Conservation (phyloP, 768 basidiomycete genomes). For the Strobilomyces confusus region DNA sequence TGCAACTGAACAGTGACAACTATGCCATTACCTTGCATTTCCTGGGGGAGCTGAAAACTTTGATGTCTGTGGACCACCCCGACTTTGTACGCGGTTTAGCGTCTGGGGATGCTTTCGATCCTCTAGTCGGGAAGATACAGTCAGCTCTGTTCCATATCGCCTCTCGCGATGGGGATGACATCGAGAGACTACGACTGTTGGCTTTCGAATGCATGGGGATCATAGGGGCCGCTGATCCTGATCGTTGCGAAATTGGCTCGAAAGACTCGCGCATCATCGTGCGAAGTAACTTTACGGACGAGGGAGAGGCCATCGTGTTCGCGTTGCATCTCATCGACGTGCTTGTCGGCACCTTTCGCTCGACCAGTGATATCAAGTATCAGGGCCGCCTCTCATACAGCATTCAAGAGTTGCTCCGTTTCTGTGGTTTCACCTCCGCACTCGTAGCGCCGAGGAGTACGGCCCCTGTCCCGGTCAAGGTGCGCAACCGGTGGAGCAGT, state of each 20-base stretch:
- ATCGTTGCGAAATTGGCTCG: conserved; percentile 70
- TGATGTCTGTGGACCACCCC: conserved; percentile 50
- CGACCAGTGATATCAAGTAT: conserved; percentile 91
- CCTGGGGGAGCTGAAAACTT: conserved; percentile 66
- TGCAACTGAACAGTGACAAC: conserved; percentile 78
- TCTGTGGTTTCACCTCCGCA: conserved; percentile 82
- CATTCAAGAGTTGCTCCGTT: conserved; percentile 85
- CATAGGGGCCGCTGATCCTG: conserved; percentile 92
- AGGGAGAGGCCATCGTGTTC: conserved; percentile 71
- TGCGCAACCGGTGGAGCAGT: conserved; percentile 71
- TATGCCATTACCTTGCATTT: conserved; percentile 70
- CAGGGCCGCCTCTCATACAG: conserved; percentile 86
- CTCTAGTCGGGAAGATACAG: conserved; percentile 64
- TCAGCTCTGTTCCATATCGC: conserved; percentile 64
- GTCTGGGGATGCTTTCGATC: conserved; percentile 85
- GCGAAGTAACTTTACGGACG: conserved; percentile 75
- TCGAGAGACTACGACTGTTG: conserved; percentile 59
- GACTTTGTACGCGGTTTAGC: conserved; percentile 58
- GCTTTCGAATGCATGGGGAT: conserved; percentile 91
- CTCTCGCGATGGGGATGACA: conserved; percentile 73
- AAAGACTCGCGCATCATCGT: conserved; percentile 66
- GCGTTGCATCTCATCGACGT: conserved; percentile 85
- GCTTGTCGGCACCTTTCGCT: conserved; percentile 85
- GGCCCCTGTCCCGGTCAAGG: conserved; percentile 55
- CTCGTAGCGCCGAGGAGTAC: conserved; percentile 54